Evolutionary conservation across 2,329 filamentous ascomycete genomes (phyloP).

Genomic region (Fusarium pseudoanthophilum): DNA sequence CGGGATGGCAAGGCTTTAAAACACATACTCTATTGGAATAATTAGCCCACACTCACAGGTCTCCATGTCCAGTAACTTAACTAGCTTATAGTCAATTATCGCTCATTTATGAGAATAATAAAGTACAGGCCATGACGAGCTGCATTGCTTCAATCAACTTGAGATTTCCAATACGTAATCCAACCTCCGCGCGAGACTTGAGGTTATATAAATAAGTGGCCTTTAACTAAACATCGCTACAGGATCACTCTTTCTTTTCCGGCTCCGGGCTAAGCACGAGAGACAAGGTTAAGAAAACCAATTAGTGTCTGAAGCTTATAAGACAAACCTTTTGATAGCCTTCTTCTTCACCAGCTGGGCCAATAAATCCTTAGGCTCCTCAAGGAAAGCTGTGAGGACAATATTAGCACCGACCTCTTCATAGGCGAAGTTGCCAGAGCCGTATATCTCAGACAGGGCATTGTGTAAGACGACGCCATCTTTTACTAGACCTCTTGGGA

Average conservation of each 20-base stretch:
- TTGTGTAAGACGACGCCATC: neutral
- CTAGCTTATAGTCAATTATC: neutral
- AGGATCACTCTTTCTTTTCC: neutral
- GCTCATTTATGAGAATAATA: fast-evolving
- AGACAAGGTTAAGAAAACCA: neutral
- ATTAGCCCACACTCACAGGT: neutral
- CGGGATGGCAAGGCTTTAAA: neutral
- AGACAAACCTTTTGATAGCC: neutral
- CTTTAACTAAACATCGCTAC: neutral
- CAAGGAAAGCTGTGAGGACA: neutral
- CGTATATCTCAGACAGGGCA: neutral
- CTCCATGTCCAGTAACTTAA: neutral
- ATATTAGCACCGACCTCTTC: neutral
- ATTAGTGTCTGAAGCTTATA: neutral
- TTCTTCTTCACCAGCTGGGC: neutral
- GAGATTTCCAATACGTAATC: neutral
- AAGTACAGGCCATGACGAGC: neutral
- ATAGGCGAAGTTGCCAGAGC: neutral
- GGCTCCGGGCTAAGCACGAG: neutral
- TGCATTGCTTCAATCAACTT: fast-evolving
- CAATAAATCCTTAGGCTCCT: neutral
- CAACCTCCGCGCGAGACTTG: fast-evolving
- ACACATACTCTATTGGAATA: neutral
- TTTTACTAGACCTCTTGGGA: neutral
- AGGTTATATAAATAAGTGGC: neutral